Conservation (phyloP, 2,329 filamentous ascomycete species). For the Colletotrichum truncatum region DNA sequence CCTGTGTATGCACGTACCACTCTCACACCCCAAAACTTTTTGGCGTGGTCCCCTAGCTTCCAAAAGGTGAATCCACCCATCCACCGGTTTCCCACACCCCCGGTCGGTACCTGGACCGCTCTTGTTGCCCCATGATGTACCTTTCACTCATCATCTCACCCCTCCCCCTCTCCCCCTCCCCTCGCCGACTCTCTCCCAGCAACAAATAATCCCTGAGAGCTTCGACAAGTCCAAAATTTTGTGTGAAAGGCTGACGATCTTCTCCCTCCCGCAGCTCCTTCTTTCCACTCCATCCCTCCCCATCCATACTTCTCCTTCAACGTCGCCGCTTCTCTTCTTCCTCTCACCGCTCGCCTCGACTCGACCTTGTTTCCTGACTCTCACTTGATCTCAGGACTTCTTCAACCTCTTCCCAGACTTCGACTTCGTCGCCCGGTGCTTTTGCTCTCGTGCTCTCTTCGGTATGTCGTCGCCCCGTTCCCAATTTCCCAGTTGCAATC, state of each 20-base stretch:
- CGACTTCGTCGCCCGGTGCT: conserved; percentile 27
- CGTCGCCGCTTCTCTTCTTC: conserved; percentile 30
- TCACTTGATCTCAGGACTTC: conserved; percentile 30
- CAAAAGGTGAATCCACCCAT: conserved; percentile 24
- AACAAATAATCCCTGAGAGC: conserved; percentile 32
- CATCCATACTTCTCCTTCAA: conserved; percentile 31
- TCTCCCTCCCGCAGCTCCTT: conserved; percentile 30
- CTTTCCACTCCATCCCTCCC: conserved; percentile 30
- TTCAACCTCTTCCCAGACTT: conserved; percentile 24
- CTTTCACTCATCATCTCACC: conserved; percentile 20
- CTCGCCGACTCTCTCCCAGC: conserved; percentile 25
- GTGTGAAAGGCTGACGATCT: conserved; percentile 35
- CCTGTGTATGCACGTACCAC: conserved; percentile 16
- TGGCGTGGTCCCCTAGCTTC: conserved; percentile 31
- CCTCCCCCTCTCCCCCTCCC: conserved; percentile 20
- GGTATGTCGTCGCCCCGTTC: conserved; percentile 15
- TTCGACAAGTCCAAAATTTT: conserved; percentile 33
- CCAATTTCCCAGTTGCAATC: conserved; percentile 3
- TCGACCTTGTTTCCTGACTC: conserved; percentile 19
- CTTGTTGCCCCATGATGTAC: conserved; percentile 21
- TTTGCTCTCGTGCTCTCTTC: conserved; percentile 14
- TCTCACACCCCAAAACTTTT: conserved; percentile 29
- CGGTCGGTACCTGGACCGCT: conserved; percentile 22
- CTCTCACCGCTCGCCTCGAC: conserved; percentile 27
- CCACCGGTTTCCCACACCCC: conserved; percentile 11